Base-by-base conservation (phyloP, 2,329 filamentous ascomycete genomes). In the Sarocladiaceae sp. region DNA sequence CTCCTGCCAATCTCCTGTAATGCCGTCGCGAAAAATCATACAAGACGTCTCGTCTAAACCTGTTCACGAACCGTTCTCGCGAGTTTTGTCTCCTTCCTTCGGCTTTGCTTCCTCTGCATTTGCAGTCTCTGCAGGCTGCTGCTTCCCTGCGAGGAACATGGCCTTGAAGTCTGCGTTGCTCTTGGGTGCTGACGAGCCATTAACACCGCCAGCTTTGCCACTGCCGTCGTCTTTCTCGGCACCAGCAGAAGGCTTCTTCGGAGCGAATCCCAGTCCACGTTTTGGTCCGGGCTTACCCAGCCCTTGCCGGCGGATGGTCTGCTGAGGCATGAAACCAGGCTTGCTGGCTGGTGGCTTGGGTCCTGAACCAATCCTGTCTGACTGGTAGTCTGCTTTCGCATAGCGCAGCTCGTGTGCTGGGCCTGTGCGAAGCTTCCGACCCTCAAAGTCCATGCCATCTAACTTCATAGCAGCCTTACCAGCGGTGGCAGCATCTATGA, bases 391-490 rank as follows among this genome's bases (percentile, higher is more conserved):
- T 1, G 66, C 71, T 58, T 75, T 80, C 49, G 76, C 68, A 22
- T 71, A 70, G 52, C 80, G 78, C 23, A 87, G 66, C 54, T 85
- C 79, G 13, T 75, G 72, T 20, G 78, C 63, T 3, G 73, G 71
- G 7, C 82, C 84, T 0, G 76, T 80, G 15, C 74, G 76, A 22
- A 87, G 68, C 52, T 71, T 78, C 31, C 72, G 70, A 3, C 75
- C 78, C 44, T 73, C 76, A 40, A 86, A 77, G 48, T 81, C 76
- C 50, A 74, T 62, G 5, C 79, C 79, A 39, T 82, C 75, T 2
- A 87, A 69, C 23, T 73, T 74, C 7, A 87, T 64, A n/a, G 81
- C 75, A 1, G 87, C 88, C 62, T 81, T 87, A 23, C 92, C 92
- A 0, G 88, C 88, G 31, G 84, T 79, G 2, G 83, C 76, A 2